A percentile compares a stretch with the other conserved stretches of the same genome.
phyloP scores from a whole-genome alignment of 2,329 filamentous ascomycete species.

The Rhinocladiella similis region DNA sequence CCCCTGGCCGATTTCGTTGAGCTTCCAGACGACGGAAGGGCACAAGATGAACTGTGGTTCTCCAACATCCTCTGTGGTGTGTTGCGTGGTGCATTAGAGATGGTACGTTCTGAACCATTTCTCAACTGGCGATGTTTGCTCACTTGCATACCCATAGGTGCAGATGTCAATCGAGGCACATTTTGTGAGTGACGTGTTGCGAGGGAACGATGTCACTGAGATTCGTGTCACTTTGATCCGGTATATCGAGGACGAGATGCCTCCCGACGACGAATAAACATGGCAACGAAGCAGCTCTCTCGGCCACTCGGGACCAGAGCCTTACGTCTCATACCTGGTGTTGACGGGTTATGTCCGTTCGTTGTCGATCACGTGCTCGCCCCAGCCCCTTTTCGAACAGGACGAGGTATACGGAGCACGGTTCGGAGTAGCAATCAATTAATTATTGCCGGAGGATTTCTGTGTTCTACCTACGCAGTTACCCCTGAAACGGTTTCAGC shows the following conservation, averaged over 20 bases:
- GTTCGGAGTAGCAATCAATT: background rate
- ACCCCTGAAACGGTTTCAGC: slow-evolving; percentile 24
- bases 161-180: slow-evolving; percentile 99
- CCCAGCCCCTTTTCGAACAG: slow-evolving; percentile 1
- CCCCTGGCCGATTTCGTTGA: slow-evolving; percentile 97
- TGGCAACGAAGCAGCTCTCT: background rate
- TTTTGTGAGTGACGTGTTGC: slow-evolving; percentile 89
- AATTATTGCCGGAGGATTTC: slow-evolving; percentile 1
- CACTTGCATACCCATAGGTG: slow-evolving; percentile 49
- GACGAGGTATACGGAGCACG: background rate
- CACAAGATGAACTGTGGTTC: slow-evolving; percentile 97
- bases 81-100: slow-evolving; percentile 85
- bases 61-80: slow-evolving; percentile 96
- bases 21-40: slow-evolving; percentile 88
- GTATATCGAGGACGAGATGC: slow-evolving; percentile 97
- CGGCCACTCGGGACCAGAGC: too few species aligned
- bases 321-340: background rate
- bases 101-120: slow-evolving; percentile 59
- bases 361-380: background rate
- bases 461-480: background rate
- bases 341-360: background rate
- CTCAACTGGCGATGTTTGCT: slow-evolving; percentile 12
- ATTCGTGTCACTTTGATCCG: slow-evolving; percentile 90
- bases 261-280: slow-evolving; percentile 84
- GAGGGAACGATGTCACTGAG: slow-evolving; percentile 94